Base-by-base conservation (phyloP, 352 stramenopile genomes). In the Pythium phragmiticola region DNA sequence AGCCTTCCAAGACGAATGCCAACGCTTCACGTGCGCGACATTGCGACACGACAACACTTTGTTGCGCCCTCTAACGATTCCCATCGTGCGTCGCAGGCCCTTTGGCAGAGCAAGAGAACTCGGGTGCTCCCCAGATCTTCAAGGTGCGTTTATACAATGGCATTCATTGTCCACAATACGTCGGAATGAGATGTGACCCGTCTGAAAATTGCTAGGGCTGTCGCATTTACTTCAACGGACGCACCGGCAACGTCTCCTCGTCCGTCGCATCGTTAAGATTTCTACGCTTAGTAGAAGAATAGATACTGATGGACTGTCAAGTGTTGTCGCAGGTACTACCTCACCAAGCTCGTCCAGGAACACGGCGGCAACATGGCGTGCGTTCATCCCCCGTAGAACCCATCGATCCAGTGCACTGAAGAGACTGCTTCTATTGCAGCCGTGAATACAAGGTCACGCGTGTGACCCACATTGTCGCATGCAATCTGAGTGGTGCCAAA, bases 381-480 rank as follows among this genome's bases (percentile, higher is more conserved):
- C 17, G 46, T 17, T 11, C 2, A 17, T 52, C 6, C 39, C 9
- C 37, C 26, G 26, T 42, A 12, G 7, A 28, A 28, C 1, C 43
- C 43, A 50, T 53, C 36, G 37, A 7, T 54, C 6, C 2, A 16
- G 37, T 42, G 37, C 11, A 16, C 9, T 21, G 28, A 50, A 14
- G 1, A 50, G n/a, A 13, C 26, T 30, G 17, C 43, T 14, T 62
- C 23, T 57, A 21, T 17, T 37, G 34, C 16, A 72, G 53, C 17
- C 65, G 55, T 2, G 61, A 70, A 43, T 70, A 65, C 47, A 60
- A 67, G 39, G 41, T 66, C 21, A 82, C 80, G 7, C 73, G 81
- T n/a, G 67, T 90, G 34, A 95, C 86, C 33, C 84, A 95, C 70
- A 92, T 95, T 42, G 72, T 95, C n/a, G 82, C 80, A 9, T 78